phyloP scores from a whole-genome alignment of 1,139 yeast genomes.

The Williopsis jadinii region DNA sequence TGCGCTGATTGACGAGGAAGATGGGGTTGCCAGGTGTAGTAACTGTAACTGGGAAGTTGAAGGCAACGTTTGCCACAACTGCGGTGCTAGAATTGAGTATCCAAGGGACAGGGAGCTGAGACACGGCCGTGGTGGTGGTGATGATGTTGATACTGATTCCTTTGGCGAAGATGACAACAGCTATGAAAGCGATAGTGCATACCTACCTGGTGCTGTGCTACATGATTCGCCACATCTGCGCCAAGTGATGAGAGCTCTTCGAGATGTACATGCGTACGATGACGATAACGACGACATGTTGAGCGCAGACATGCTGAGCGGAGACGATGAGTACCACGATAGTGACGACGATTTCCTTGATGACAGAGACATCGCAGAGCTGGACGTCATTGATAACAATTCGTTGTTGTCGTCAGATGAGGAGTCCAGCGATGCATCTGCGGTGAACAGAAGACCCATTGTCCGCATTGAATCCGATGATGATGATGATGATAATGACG shows the following conservation, averaged over 20 bases:
- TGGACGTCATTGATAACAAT: background rate
- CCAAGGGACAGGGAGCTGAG: background rate
- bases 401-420: background rate
- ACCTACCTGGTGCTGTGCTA: too few species aligned
- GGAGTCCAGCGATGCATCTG: too few species aligned
- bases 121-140: background rate
- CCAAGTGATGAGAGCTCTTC: too few species aligned
- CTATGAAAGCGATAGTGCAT: background rate
- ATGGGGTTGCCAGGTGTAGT: slow-evolving; percentile 76
- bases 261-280: too few species aligned
- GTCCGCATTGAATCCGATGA: too few species aligned
- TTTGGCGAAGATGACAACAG: background rate
- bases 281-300: too few species aligned
- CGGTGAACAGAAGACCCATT: too few species aligned
- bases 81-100: slow-evolving; percentile 28
- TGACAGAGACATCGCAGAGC: slow-evolving; percentile 10
- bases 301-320: too few species aligned
- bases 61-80: slow-evolving; percentile 48
- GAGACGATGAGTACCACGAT: too few species aligned
- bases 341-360: slow-evolving; percentile 4
- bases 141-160: background rate
- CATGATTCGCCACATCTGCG: too few species aligned
- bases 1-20: slow-evolving; percentile 52
- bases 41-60: slow-evolving; percentile 79
- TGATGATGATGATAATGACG: background rate